Evolutionary conservation across 2,329 filamentous ascomycete species (phyloP), one percentile per base, ranked within the genome.

Genomic region (Colletotrichum cordylinicola): DNA sequence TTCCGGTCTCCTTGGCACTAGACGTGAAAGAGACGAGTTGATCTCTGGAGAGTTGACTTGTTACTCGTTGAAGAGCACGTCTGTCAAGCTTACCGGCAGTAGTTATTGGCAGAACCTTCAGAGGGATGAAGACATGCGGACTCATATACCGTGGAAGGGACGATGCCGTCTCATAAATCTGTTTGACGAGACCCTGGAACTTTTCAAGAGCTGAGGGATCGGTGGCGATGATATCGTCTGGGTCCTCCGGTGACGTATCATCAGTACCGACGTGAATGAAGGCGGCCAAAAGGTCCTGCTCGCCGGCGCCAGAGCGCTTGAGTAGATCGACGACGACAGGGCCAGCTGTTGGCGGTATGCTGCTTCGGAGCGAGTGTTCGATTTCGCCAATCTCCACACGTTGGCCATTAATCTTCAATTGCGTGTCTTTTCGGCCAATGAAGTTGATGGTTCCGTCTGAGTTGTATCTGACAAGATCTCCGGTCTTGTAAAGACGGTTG

Each of bases 381-480:
- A 84, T 79, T 52, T 84, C 83, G 1, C 78, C 82, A 1, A 83
- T 76, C 37, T 84, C 83, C 4, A 83, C 79, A 6, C 83, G 81
- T 27, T 84, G 82, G 3, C 83, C 83, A 33, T 79, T 79, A 3
- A 84, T 79, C 77, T 84, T 84, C 74, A 83, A 77, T 70, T 84
- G 83, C 1, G 77, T 71, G 12, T 83, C 82, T 8, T 78, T 80
- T 1, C 83, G 78, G 1, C 82, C 82, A 0, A 77, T 56, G 9
- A 79, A 80, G 18, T 80, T 74, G 18, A 83, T 64, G 0, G 65
- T 79, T 0, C 81, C 80, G 12, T 82, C 80, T 10, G 27, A 72
- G 29, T 80, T 79, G 29, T 79, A 79, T 5, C 78, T 74, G 4
- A 81, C 79, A 33, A 80, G 55, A 35, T 81, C 80, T 43, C 80